Evolutionary conservation across 805 yeast genomes (phyloP), one percentile per base, ranked within the genome.

Genomic region (Suhomyces canberraensis): DNA sequence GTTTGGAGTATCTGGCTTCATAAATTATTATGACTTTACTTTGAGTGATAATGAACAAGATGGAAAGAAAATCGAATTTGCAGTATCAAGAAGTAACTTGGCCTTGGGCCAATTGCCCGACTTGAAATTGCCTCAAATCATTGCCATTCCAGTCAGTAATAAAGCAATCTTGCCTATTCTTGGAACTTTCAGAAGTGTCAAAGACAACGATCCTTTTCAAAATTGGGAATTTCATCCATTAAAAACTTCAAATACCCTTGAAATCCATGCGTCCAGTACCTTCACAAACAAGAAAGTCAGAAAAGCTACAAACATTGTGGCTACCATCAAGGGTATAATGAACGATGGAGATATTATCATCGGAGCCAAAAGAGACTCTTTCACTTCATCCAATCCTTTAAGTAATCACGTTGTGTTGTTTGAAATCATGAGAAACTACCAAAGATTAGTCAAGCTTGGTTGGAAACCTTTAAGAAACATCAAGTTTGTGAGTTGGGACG

Each of bases 381-480:
- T 61, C 25, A 64, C 70, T 0, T 46, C 60, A 0, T 46, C 61
- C 0, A 59, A 62, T 39, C 71, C 72, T 1, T 45, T 61, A 33
- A 58, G 69, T 37, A 62, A 63, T 6, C 73, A 67, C 37, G 71
- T 64, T 1, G 46, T 68, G 14, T 42, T 68, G 40, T 50, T 68
- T 25, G 73, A 68, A 38, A 54, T 64, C 4, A 58, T 68, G 60
- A 47, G 66, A 13, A 58, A 62, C 31, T 59, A 58, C 34, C 55
- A 58, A 15, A 47, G 52, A 33, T 51, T 68, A 36, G 48, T 46
- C 13, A 43, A 49, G 20, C 31, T 56, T 29, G 74, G 74, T 2
- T 68, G 74, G 74, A 61, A 56, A 40, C 74, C 74, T 1, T 48
- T 66, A 22, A 51, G 74, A 29, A 57, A 53, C 9, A 60, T 68